These are phyloP conservation scores for Bisporella sp. DNA, from an alignment of 2,329 filamentous ascomycete genomes.

Conservation along the genomic window DNA sequence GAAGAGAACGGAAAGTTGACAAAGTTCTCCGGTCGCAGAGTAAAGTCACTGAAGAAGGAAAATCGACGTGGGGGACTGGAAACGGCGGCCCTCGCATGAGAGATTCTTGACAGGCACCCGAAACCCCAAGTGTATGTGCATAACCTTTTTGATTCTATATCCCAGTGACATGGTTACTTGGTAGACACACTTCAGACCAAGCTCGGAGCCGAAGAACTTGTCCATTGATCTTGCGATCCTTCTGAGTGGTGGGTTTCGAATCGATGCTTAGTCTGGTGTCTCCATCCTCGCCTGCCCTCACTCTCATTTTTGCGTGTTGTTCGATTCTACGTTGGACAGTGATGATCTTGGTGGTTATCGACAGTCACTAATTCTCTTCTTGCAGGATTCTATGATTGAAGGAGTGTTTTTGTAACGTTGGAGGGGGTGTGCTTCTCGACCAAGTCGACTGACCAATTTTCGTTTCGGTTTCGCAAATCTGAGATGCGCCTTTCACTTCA, in stretches of 20 bases:
- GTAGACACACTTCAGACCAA: neutral
- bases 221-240: neutral
- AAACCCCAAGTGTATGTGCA: conserved; percentile 27
- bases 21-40: neutral
- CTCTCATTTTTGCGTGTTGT: neutral
- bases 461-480: conserved; percentile 12
- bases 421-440: neutral
- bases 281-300: conserved; percentile 1
- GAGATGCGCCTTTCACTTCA: conserved; percentile 12
- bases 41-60: neutral
- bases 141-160: conserved; percentile 3
- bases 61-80: conserved; percentile 4
- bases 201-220: neutral
- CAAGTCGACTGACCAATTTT: conserved; percentile 7
- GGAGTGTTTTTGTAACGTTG: neutral
- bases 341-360: conserved; percentile 7
- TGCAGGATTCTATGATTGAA: conserved; percentile 3
- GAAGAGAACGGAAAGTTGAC: neutral
- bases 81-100: conserved; percentile 17
- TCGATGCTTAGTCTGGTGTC: neutral
- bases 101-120: conserved; percentile 19
- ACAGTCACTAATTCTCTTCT: conserved; percentile 13
- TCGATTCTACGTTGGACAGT: neutral
- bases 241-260: neutral
- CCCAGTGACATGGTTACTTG: neutral